Percentiles rank a stretch among this genome's conserved stretches.
Evolutionary conservation across 257 asterid genomes (phyloP).

Genomic region (Solanum bukasovii): DNA sequence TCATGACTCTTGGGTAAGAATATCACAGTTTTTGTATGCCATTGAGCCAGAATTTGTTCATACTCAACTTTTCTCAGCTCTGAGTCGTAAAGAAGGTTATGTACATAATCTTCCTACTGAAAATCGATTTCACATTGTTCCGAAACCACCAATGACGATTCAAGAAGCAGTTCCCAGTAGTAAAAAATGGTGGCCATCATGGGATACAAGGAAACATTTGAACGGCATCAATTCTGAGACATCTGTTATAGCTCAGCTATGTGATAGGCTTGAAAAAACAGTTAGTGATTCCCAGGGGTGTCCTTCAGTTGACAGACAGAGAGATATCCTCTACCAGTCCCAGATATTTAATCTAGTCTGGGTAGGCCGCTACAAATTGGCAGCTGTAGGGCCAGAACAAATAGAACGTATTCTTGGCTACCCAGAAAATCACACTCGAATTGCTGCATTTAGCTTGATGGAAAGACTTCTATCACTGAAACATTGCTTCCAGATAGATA

Average conservation of each 20-base stretch:
- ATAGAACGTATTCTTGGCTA: conserved; percentile 72
- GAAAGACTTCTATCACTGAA: conserved; percentile 54
- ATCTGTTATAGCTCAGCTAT: conserved; percentile 21
- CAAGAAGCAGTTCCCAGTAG: conserved; percentile 53
- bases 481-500: conserved; percentile 61
- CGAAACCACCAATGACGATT: conserved; percentile 63
- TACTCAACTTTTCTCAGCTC: conserved; percentile 46
- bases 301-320: conserved; percentile 39
- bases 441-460: conserved; percentile 28
- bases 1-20: conserved; percentile 56
- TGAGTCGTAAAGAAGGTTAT: conserved; percentile 72
- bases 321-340: conserved; percentile 47
- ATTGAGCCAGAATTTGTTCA: conserved; percentile 63
- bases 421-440: conserved; percentile 49
- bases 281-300: conserved; percentile 35
- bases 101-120: conserved; percentile 74
- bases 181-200: conserved; percentile 72
- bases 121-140: conserved; percentile 46
- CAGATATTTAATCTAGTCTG: conserved; percentile 50
- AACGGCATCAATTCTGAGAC: conserved; percentile 33
- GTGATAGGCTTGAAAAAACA: conserved; percentile 52
- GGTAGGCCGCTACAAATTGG: conserved; percentile 45
- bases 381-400: conserved; percentile 53
- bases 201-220: conserved; percentile 77
- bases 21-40: conserved; percentile 61